Base-by-base conservation (phyloP, 345 rosid species). In the Syzygium aromaticum region DNA sequence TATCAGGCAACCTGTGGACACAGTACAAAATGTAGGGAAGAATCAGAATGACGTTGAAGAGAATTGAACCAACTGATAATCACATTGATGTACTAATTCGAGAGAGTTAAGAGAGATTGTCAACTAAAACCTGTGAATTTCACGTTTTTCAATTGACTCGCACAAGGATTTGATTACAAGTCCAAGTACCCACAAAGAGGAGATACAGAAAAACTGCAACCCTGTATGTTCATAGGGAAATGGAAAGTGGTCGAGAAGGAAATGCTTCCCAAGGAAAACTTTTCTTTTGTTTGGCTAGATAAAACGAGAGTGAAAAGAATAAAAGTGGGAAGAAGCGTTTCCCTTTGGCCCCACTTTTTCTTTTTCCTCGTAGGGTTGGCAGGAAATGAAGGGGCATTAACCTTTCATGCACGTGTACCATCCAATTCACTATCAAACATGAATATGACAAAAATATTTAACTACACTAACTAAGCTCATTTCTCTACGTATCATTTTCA, bases 1-100 rank as follows among this genome's bases (percentile, higher is more conserved):
- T 93, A 51, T 94, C 94, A 63, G 99, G 99, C 91, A 97, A 90
- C 95, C 99, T 97, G 90, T 54, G 86, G 46, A 88, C 84, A 61
- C 89, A 52, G 52, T 67, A 54, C 21, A 61, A 12, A 21, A 80
- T 53, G 86, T 21, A 51, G 59, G 40, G 28, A 84, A 28, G 27
- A 54, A 51, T 52, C 63, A 52, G 28, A 85, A 77, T 1, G 33
- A 53, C 27, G 25, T 73, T 33, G 25, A 33, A 67, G 46, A 67
- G 11, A 73, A 73, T 0, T 1, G 80, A 73, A 73, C 80, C 80
- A 38, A 19, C 49, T 9, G 25, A 73, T 33, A 73, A 73, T 25
- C 49, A 5, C 80, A 17, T 4, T 19, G 14, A 14, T 38, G 19
- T 30, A 17, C 78, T 73, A 38, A 73, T 40, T 73, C 19, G 80